Base-by-base conservation (phyloP, 2,329 filamentous ascomycete genomes). In the Teratosphaeria destructans region DNA sequence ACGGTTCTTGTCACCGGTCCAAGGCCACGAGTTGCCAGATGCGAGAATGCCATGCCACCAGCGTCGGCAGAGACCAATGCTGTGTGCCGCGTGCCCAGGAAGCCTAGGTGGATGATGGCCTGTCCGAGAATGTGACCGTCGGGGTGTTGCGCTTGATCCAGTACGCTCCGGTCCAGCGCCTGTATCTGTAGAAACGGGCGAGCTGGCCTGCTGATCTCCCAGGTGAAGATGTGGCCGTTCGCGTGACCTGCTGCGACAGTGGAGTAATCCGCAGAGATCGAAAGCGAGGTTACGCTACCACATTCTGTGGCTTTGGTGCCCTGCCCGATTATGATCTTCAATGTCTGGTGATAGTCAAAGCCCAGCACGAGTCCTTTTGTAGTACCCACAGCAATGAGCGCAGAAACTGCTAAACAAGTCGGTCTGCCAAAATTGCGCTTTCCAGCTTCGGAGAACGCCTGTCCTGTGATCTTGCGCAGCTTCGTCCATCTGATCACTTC, bases 401-500 rank as follows among this genome's bases (percentile, higher is more conserved):
- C 89, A 63, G 93, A 92, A 55, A 96, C 88, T 49, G 87, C 86
- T 68, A 97, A 81, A 76, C 91, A 96, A 0, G 93, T 96, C 27
- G 93, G 91, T 49, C 86, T 82, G 32, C 94, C 95, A 78, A 96
- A 97, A 73, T 89, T 96, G 62, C 94, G 87, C 76, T 86, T 94
- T 39, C 92, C 94, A 52, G 87, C 83, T 74, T 99, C 95, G 2
- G 93, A 96, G 73, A 97, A 97, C 3, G 89, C 85, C 73, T 97
- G 90, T 0, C 84, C 85, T 27, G 90, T 91, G 63, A 99, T 84
- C 73, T 95, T 97, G 69, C 86, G 89, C 60, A 99, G 77, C 71
- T 89, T 94, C 1, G 90, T 97, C 95, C 95, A 99, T 70, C 92
- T 83, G 61, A 99, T 88, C 58, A 97, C 91, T 70, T 99, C 94